Evolutionary conservation across 345 rosid species (phyloP).

Genomic region (Isatis tinctoria): DNA sequence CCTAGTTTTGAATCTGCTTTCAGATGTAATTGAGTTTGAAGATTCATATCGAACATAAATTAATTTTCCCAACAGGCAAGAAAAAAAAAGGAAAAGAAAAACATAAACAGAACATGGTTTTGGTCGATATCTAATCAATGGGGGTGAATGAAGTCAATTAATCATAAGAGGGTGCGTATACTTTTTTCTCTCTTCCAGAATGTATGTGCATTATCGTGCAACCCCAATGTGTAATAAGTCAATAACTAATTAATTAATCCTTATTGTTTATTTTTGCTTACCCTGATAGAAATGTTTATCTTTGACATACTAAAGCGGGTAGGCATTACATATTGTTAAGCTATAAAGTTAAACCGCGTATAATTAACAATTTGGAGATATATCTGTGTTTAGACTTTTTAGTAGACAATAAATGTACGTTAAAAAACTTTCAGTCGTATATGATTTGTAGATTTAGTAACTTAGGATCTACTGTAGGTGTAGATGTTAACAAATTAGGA

Average conservation of each 20-base stretch:
- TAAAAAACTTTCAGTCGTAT: too few relatives aligned
- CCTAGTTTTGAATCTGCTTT: too few relatives aligned
- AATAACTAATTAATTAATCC: neutral
- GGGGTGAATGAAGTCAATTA: neutral
- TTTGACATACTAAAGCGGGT: neutral
- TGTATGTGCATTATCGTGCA: slow-evolving; percentile 2
- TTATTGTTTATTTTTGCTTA: neutral
- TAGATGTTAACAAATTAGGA: too few relatives aligned
- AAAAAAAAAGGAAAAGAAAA: neutral
- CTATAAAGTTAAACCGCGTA: neutral
- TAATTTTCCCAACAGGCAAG: neutral
- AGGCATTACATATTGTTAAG: neutral
- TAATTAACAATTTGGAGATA: neutral
- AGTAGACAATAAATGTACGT: too few relatives aligned
- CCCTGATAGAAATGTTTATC: neutral
- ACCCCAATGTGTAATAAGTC: neutral
- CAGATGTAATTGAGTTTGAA: neutral
- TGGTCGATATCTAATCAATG: neutral
- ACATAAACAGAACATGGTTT: neutral
- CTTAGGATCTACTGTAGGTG: too few relatives aligned
- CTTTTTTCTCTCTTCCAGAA: neutral
- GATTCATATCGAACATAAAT: neutral
- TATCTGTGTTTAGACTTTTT: neutral
- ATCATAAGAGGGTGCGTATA: slow-evolving; percentile 6
- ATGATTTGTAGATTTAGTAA: too few relatives aligned